Conservation (phyloP, 495 filamentous ascomycete genomes). For the Bombardia bombarda region DNA sequence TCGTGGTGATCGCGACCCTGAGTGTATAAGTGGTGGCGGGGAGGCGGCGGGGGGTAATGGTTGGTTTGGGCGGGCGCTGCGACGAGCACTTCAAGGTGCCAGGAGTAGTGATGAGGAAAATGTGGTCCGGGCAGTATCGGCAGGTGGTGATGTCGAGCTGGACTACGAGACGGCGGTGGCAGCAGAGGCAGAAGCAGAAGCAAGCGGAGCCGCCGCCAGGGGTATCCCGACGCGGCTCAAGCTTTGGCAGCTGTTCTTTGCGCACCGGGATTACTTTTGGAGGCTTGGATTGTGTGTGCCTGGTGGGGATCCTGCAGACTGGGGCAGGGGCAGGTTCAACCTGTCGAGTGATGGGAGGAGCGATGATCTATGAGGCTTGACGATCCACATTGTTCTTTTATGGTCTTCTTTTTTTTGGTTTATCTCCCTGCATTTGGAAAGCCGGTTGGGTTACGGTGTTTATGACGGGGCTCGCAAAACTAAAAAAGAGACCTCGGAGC, state of each 20-base stretch:
- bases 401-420: no score
- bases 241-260: slow-evolving; percentile 87
- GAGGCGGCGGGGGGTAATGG: slow-evolving; percentile 31
- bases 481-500: no score
- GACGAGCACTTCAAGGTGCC: neutral
- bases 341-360: slow-evolving; percentile 9
- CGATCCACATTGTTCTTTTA: no score
- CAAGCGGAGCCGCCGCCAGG: no score
- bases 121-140: no score
- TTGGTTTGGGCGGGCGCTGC: slow-evolving; percentile 11
- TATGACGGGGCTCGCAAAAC: no score
- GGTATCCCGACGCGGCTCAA: slow-evolving; percentile 56
- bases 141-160: neutral
- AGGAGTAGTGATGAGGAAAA: neutral
- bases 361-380: no score
- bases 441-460: no score
- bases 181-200: slow-evolving; percentile 8
- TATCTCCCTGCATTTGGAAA: no score
- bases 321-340: slow-evolving; percentile 44
- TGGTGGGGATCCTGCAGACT: slow-evolving; percentile 65
- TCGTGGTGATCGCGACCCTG: slow-evolving; percentile 57
- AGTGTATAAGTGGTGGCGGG: slow-evolving; percentile 61
- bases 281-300: slow-evolving; percentile 84
- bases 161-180: slow-evolving; percentile 10
- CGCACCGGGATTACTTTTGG: slow-evolving; percentile 97